Evolutionary conservation across 1,284 basidiomycete species (phyloP).

Genomic region (Peniophora sp.): DNA sequence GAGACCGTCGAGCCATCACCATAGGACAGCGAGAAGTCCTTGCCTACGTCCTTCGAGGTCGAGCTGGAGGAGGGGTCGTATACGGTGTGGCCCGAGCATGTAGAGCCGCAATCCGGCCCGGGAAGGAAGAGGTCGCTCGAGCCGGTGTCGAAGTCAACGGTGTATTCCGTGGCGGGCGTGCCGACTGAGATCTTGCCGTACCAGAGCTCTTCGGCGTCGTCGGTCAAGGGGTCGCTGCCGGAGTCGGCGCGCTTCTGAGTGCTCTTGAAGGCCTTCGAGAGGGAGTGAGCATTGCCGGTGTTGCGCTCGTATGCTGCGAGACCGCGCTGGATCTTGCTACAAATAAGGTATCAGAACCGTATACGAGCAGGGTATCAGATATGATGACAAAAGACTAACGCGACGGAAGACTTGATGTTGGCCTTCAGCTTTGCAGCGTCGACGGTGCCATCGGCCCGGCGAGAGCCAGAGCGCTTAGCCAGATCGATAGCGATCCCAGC

Average conservation of each 20-base stretch:
- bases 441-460: neutral
- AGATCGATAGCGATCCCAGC: constrained; percentile 4
- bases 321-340: constrained; percentile 6
- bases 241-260: constrained; percentile 2
- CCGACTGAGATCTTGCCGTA: constrained; percentile 9
- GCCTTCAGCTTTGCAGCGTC: neutral
- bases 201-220: constrained; percentile 8
- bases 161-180: constrained; percentile 7
- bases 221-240: constrained; percentile 5
- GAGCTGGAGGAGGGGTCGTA: constrained; percentile 26
- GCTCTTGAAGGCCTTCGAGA: neutral
- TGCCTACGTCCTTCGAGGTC: constrained; percentile 19
- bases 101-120: constrained; percentile 13
- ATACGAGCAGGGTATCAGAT: too few relatives aligned
- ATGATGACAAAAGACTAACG: constrained; percentile 3
- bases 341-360: neutral
- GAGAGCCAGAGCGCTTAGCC: constrained; percentile 3
- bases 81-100: constrained; percentile 25
- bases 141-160: constrained; percentile 21
- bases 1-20: constrained; percentile 26
- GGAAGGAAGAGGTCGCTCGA: constrained; percentile 24
- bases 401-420: neutral
- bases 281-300: constrained; percentile 7
- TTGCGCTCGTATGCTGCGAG: constrained; percentile 7
- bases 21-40: constrained; percentile 21